Conservation (phyloP, 371 early-diverging fungal species). For the Mortierella sp. region DNA sequence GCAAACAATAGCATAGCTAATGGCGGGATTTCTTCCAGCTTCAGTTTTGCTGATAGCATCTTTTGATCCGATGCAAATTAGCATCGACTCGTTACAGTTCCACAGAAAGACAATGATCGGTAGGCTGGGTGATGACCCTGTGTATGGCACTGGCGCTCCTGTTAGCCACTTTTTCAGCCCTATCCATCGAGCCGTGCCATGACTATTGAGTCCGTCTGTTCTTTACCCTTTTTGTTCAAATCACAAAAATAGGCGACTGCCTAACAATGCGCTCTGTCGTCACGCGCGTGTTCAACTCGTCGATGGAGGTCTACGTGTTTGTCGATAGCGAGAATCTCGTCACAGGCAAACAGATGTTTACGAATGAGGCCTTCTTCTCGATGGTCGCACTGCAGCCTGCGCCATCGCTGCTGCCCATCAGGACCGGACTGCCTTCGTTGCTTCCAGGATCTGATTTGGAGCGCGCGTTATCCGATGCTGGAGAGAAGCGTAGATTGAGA, state of each 20-base stretch:
- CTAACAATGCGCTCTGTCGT: conserved; percentile 69
- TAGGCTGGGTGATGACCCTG: conserved; percentile 5
- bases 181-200: too few species aligned
- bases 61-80: not conserved
- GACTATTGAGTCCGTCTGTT: too few species aligned
- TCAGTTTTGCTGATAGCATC: not conserved
- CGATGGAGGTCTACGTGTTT: conserved; percentile 72
- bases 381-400: conserved; percentile 52
- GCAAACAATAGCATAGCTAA: conserved; percentile 10
- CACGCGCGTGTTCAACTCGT: conserved; percentile 65
- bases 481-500: conserved; percentile 57
- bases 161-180: too few species aligned
- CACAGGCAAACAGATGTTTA: conserved; percentile 66
- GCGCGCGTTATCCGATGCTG: conserved; percentile 56
- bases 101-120: conserved; percentile 53
- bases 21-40: too few species aligned
- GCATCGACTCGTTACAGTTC: conserved; percentile 51
- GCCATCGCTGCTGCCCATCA: conserved; percentile 8
- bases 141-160: too few species aligned
- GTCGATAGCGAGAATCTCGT: conserved; percentile 72
- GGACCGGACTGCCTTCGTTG: conserved; percentile 40
- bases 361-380: conserved; percentile 73
- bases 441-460: conserved; percentile 61
- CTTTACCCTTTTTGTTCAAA: too few species aligned
- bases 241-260: conserved; percentile 63